Conservation (phyloP, 1,139 yeast species). For the Hansenula lynferdii region DNA sequence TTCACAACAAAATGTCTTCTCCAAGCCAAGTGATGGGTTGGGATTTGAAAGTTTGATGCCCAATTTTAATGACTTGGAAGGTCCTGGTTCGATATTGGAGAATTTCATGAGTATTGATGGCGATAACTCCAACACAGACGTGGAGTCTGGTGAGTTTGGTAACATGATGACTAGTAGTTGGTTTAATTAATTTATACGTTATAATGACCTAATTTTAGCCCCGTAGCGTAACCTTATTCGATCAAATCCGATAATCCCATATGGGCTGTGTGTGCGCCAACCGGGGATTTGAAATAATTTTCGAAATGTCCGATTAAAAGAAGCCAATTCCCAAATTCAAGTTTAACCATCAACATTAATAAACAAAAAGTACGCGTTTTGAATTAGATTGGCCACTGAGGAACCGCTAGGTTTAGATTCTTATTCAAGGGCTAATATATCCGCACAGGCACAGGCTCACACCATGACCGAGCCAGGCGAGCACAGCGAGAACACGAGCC, state of each 20-base stretch:
- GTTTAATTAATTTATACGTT: too few relatives aligned
- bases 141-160: background rate
- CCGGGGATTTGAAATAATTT: too few relatives aligned
- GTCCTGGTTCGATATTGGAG: background rate
- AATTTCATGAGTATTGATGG: background rate
- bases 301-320: background rate
- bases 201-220: too few relatives aligned
- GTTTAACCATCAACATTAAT: background rate
- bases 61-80: background rate
- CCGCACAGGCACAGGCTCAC: too few relatives aligned
- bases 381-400: too few relatives aligned
- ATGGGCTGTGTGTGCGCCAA: too few relatives aligned
- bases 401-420: too few relatives aligned
- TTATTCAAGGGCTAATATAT: too few relatives aligned
- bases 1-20: background rate
- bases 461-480: too few relatives aligned
- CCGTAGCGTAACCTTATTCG: background rate
- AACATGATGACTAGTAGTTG: background rate
- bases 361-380: background rate
- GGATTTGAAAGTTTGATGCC: background rate
- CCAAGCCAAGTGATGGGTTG: background rate
- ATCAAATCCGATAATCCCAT: slow-evolving; percentile 1
- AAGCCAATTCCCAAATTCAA: background rate
- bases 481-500: too few relatives aligned
- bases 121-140: background rate